phyloP scores from a whole-genome alignment of 495 filamentous ascomycete species.

The Talaromyces nanjingensis region DNA sequence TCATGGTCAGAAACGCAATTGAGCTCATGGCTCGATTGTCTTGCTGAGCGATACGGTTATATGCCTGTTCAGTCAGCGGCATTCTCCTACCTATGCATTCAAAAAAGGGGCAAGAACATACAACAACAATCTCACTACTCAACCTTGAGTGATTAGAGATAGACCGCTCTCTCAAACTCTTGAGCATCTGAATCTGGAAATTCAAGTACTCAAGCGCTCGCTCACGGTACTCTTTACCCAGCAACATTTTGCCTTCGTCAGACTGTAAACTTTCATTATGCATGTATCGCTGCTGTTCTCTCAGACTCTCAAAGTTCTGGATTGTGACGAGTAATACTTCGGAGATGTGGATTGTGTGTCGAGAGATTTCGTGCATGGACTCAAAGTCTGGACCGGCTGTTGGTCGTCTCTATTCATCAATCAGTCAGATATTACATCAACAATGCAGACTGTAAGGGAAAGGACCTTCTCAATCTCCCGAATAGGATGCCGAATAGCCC shows the following conservation, averaged over 20 bases:
- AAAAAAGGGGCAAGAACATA: constrained; percentile 17
- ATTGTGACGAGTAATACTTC: constrained; percentile 35
- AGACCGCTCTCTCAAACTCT: constrained; percentile 29
- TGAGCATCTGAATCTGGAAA: constrained; percentile 30
- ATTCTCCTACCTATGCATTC: constrained; percentile 23
- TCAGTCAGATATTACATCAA: neutral
- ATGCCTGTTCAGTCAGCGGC: constrained; percentile 21
- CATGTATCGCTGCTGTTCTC: constrained; percentile 17
- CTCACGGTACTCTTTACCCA: constrained; percentile 5
- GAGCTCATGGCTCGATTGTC: constrained; percentile 33
- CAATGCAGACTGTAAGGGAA: neutral
- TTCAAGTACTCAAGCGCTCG: constrained; percentile 19
- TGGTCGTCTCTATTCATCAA: neutral
- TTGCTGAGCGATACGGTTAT: constrained; percentile 19
- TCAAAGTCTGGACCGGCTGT: constrained; percentile 25
- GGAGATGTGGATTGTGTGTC: constrained; percentile 41
- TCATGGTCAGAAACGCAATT: constrained; percentile 26
- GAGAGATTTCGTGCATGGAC: constrained; percentile 37
- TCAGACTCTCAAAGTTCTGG: constrained; percentile 27
- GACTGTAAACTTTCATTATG: neutral
- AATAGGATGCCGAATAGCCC: constrained; percentile 19
- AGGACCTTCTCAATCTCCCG: constrained; percentile 17
- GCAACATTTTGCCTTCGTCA: neutral
- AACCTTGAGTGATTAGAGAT: constrained; percentile 32
- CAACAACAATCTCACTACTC: constrained; percentile 39